phyloP scores from a whole-genome alignment of 192 early-diverging fungal species.

The Lunasporangiospora selenospora region DNA sequence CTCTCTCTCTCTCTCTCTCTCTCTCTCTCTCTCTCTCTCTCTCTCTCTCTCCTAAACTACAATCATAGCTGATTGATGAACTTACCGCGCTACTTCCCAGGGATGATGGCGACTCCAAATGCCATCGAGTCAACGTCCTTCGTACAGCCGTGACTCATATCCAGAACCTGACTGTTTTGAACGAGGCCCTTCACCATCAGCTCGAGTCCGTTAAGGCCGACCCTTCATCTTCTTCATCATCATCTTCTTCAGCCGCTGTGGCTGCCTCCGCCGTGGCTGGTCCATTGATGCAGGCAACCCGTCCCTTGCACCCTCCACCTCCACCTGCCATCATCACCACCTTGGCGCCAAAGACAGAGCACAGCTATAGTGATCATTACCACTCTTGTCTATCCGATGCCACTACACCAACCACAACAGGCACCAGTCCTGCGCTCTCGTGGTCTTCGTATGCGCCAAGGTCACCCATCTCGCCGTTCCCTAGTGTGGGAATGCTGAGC shows the following conservation, averaged over 20 bases:
- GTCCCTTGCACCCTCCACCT: slow-evolving; percentile 6
- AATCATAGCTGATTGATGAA: slow-evolving; percentile 51
- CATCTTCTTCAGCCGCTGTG: background rate
- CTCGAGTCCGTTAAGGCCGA: slow-evolving; percentile 14
- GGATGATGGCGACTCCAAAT: slow-evolving; percentile 47
- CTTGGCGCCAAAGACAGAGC: slow-evolving; percentile 6
- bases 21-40: background rate
- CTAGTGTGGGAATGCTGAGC: too few relatives aligned
- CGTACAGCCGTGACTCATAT: slow-evolving; percentile 60
- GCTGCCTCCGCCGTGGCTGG: background rate
- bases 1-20: background rate
- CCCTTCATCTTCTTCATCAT: slow-evolving; percentile 4
- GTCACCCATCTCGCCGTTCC: slow-evolving; percentile 18
- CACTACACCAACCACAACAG: background rate
- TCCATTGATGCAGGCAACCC: background rate
- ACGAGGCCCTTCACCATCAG: slow-evolving; percentile 48
- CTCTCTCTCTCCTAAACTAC: background rate
- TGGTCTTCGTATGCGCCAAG: slow-evolving; percentile 9
- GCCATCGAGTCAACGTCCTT: slow-evolving; percentile 55
- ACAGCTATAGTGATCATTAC: background rate
- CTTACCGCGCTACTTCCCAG: slow-evolving; percentile 48
- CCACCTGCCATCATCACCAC: slow-evolving; percentile 24
- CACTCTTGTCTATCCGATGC: background rate
- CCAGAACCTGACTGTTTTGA: slow-evolving; percentile 63
- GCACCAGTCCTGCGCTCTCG: slow-evolving; percentile 6